Percentiles rank a stretch among this genome's conserved stretches.
These are phyloP conservation scores for Suillus variegatus DNA, from an alignment of 768 basidiomycete genomes.

Conservation along the genomic window DNA sequence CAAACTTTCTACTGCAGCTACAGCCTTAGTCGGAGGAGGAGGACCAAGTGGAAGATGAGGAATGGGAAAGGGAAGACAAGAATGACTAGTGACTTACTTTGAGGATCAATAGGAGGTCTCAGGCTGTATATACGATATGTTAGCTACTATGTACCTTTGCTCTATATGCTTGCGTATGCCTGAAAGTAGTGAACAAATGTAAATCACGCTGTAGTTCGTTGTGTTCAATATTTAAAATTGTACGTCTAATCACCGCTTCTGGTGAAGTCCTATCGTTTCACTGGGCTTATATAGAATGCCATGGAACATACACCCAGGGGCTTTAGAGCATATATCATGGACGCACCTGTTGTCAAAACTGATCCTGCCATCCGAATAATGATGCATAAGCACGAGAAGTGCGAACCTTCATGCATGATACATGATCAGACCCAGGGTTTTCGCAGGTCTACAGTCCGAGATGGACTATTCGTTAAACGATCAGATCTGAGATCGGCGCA, in stretches of 20 bases:
- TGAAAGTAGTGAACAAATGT: not conserved
- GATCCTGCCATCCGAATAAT: not conserved
- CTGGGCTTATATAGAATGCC: not conserved
- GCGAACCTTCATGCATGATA: not conserved
- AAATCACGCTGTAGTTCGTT: not conserved
- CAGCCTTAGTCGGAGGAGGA: not conserved
- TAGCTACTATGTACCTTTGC: not conserved
- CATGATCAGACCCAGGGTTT: not conserved
- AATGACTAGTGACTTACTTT: not conserved
- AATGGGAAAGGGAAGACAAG: not conserved
- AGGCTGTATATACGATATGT: not conserved
- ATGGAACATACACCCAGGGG: not conserved
- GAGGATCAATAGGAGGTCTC: not conserved
- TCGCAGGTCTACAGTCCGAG: not conserved
- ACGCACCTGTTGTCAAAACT: not conserved
- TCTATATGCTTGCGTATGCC: not conserved
- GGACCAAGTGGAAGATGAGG: not conserved
- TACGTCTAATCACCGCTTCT: not conserved
- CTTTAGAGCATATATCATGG: not conserved
- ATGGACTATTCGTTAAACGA: not conserved
- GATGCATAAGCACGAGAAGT: not conserved
- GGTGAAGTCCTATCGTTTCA: not conserved
- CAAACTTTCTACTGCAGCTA: not conserved
- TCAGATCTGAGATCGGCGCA: not conserved
- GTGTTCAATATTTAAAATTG: too few species aligned